Evolutionary conservation across 495 filamentous ascomycete species (phyloP), one percentile per base, ranked within the genome.

Genomic region (Sporormia fimetaria): DNA sequence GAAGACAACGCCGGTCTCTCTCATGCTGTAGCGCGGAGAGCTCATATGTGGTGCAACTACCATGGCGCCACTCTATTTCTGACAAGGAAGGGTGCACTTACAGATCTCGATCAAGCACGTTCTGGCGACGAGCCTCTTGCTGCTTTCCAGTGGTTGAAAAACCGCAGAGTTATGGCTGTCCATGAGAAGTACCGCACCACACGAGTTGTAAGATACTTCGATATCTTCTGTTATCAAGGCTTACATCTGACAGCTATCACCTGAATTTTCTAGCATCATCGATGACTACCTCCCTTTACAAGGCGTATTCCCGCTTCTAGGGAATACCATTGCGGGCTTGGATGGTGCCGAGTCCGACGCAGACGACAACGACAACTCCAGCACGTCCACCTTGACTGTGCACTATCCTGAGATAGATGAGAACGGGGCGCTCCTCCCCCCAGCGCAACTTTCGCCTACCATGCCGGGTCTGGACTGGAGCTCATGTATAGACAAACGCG

Each of bases 101-200:
- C 45, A 11, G 55, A 71, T 45, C 58, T 65, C 10, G 42, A 50
- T 6, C 34, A 64, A 6, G 63, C 64, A 28, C 49, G 47, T n/a
- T 56, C 58, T 3, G 57, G 51, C 5, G 35, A 53, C 2, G 62
- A 72, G 44, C 69, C 68, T 6, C 62, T 74, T 0, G 65, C 67
- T 10, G 65, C 71, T 12, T 74, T 76, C 46, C 61, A 69, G 26
- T 76, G 73, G 73, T 53, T 76, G 39, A 74, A 74, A 43, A 63
- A 70, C 36, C 51, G 63, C 1, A 60, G 65, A 18, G 58, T 71
- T 18, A 74, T 74, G 63, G 62, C 61, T 35, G 36, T 61, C 1
- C 73, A 76, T 39, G 67, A 74, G 27, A 54, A 44, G 15, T 76
- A 69, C 64, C 60, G 70, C 17, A 51, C 60, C 2, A 74, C 70